Percentiles rank a stretch among this genome's conserved stretches.
phyloP scores from a whole-genome alignment of 345 rosid species.

The Euphorbia tirucalli region DNA sequence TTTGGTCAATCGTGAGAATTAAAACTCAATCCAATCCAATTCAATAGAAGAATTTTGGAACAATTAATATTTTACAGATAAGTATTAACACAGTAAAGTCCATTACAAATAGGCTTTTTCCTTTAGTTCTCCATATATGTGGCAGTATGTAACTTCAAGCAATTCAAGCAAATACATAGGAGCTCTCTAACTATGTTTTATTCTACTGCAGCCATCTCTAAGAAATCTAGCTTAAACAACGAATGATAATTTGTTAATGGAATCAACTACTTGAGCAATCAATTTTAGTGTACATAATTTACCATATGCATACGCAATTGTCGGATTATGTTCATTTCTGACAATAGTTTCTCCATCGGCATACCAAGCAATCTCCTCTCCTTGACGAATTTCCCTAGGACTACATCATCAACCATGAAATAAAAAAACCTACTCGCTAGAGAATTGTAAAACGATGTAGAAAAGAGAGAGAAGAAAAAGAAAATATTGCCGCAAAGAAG shows the following conservation, averaged over 20 bases:
- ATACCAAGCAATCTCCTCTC: conserved; percentile 99
- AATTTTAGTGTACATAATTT: conserved; percentile 17
- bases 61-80: neutral
- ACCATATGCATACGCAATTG: conserved; percentile 97
- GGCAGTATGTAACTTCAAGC: neutral
- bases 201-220: neutral
- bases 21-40: neutral
- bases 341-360: conserved; percentile 97
- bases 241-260: neutral
- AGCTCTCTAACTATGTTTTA: neutral
- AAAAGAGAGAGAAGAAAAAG: neutral
- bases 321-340: conserved; percentile 78
- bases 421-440: conserved; percentile 19
- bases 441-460: neutral
- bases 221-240: conserved; percentile 4
- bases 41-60: neutral
- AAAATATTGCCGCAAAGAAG: neutral
- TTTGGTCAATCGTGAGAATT: neutral
- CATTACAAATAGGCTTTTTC: neutral
- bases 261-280: conserved; percentile 1
- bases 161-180: neutral
- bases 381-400: conserved; percentile 94
- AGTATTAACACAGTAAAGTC: neutral
- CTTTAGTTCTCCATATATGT: neutral
- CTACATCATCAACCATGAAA: conserved; percentile 35